Evolutionary conservation across 768 basidiomycete genomes (phyloP).

Genomic region (Gautieria morchelliformis): DNA sequence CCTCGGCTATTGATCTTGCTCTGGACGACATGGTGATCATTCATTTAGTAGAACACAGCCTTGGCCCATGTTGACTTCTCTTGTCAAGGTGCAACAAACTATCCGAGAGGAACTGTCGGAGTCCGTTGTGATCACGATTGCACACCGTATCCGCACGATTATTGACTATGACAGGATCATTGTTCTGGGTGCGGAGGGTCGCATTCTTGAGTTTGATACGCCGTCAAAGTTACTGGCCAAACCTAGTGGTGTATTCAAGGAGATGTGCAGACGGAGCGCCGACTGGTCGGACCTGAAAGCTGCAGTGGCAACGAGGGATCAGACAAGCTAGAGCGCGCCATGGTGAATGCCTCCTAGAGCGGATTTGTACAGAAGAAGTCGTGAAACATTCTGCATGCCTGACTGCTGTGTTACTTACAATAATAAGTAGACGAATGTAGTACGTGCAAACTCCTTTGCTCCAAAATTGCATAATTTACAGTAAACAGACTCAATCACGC

Average conservation of each 20-base stretch:
- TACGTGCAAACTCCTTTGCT: neutral
- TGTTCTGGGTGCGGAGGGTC: constrained; percentile 56
- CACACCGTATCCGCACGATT: constrained; percentile 69
- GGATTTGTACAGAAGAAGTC: too few relatives aligned
- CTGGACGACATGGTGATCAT: constrained; percentile 56
- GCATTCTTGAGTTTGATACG: constrained; percentile 67
- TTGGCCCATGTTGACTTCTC: neutral
- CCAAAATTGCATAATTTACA: neutral
- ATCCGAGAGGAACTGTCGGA: constrained; percentile 62
- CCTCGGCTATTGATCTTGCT: constrained; percentile 61
- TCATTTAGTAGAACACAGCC: constrained; percentile 8
- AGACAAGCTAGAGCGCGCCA: too few relatives aligned
- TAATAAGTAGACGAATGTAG: neutral
- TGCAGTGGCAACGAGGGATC: neutral
- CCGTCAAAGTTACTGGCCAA: constrained; percentile 47
- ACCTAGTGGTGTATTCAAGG: constrained; percentile 50
- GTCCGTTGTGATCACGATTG: constrained; percentile 75
- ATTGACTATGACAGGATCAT: constrained; percentile 69
- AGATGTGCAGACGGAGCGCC: constrained; percentile 56
- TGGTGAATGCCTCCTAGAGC: too few relatives aligned
- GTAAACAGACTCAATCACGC: too few relatives aligned
- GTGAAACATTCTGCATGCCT: too few relatives aligned
- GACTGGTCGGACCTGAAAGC: constrained; percentile 8
- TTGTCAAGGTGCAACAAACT: constrained; percentile 53
- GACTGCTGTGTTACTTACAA: too few relatives aligned